Conservation (phyloP, 1,139 yeast species). For the Yamadazyma spencermartinsiae region DNA sequence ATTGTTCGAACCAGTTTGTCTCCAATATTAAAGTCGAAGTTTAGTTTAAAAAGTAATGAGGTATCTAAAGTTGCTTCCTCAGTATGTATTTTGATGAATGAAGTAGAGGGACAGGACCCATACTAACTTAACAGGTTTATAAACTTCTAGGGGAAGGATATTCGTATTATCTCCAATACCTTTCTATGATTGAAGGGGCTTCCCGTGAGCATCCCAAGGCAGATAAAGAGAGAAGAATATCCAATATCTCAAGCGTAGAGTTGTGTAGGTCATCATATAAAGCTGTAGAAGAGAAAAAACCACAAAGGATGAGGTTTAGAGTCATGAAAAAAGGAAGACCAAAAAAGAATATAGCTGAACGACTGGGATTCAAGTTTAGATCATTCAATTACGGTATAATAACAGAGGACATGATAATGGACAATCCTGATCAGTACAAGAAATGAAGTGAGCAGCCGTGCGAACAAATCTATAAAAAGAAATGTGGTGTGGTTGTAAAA, state of each 20-base stretch:
- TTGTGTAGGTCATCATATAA: conserved; percentile 1
- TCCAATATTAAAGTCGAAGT: conserved; percentile 2
- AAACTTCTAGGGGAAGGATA: neutral
- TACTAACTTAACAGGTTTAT: neutral
- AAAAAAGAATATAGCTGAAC: neutral
- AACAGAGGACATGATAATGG: conserved; percentile 1
- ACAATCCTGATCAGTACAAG: neutral
- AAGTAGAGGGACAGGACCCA: neutral
- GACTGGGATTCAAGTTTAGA: neutral
- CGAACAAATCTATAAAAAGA: too few relatives aligned
- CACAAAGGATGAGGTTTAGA: conserved; percentile 1
- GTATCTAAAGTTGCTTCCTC: conserved; percentile 6
- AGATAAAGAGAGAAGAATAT: neutral
- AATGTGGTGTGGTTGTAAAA: too few relatives aligned
- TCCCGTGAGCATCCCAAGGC: neutral
- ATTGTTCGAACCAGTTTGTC: conserved; percentile 6
- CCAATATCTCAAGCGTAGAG: neutral
- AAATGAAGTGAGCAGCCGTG: neutral
- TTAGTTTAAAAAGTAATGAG: neutral
- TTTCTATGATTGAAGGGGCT: conserved; percentile 1
- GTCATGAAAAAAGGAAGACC: neutral
- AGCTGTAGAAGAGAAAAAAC: neutral
- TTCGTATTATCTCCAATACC: conserved; percentile 2
- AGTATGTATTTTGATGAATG: conserved; percentile 4
- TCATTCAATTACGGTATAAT: conserved; percentile 1